Base-by-base conservation (phyloP, 2,329 filamentous ascomycete species). In the Esteya vermicola region DNA sequence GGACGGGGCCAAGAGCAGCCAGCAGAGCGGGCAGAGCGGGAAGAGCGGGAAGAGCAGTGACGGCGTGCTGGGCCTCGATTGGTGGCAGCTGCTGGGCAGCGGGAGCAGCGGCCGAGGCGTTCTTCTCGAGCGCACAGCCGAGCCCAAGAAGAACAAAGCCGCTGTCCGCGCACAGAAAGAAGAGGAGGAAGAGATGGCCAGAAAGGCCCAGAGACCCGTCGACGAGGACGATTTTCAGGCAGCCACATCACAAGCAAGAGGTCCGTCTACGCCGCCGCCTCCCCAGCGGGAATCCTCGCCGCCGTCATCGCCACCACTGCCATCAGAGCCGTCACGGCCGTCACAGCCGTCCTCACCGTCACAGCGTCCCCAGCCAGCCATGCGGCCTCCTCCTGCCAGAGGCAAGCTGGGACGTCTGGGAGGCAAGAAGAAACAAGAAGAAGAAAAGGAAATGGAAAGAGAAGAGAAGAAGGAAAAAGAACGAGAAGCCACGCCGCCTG, bases 201-300 rank as follows among this genome's bases (percentile, higher is more conserved):
- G 6, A 6, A 9, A 7, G 18, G 14, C 13, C 5, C 4, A 25
- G n/a, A 18, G 9, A 3, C 13, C n/a, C 10, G 57, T 57, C 4
- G 61, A 66, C 10, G 64, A 65, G n/a, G 63, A 63, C 36, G 67
- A 68, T 39, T 18, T 28, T 9, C 68, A 71, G 45, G 14, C n/a
- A 14, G 54, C 58, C 20, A 69, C 67, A 3, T 67, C 67, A 37
- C 28, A 19, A 16, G 16, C 19, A 37, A 13, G 20, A 28, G 5
- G 16, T 10, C 20, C 7, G 22, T 4, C 25, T 8, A 16, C 18
- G 9, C 4, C 33, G 35, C 18, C 25, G 10, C 25, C 25, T 21
- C 22, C 22, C 9, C 23, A 16, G 14, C 34, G 9, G 14, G 5
- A 13, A 10, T 12, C 25, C 13, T 12, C 30, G 9, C 22, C n/a